Base-by-base conservation (phyloP, 352 stramenopile species). In the Stramenopiles sp. region DNA sequence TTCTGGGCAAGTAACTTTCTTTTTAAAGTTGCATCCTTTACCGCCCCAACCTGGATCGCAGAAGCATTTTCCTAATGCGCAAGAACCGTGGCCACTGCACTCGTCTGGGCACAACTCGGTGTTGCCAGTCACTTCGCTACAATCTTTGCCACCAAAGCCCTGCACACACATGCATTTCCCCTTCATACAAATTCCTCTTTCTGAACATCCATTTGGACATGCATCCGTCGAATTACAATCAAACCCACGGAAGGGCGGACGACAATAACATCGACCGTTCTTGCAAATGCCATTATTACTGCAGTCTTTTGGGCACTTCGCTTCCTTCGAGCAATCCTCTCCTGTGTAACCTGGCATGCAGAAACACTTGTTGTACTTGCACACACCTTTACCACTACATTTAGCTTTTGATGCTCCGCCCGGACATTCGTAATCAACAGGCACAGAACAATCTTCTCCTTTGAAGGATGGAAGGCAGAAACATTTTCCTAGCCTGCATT, bases 281-380 rank as follows among this genome's bases (percentile, higher is more conserved):
- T 14, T 14, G 22, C 71, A 78, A 14, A 78, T 14, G 8, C 71
- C 71, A 14, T 14, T 78, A 14, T 14, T 14, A 33, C 22, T 78
- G 14, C 71, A 78, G 71, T 78, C 71, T 78, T 78, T 4, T 33
- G 71, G 71, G 71, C 71, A 78, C 22, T 78, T 78, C 4, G 4
- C 4, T 33, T 4, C 31, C 14, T 78, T 78, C 4, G 4, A 14
- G 14, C 71, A 78, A 78, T 78, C 71, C 4, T 78, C 71, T 14
- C 71, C 71, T 4, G 4, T 4, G 22, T 33, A 78, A 31, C 71
- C 71, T 14, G 71, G 71, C 4, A 14, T 14, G 14, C 71, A 78
- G 4, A 14, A 14, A 14, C 71, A 78, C 14, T 78, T 78, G 22
- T 14, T 14, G 22, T 14, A 4, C 4, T 4, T 78, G 71, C 71